Percentiles rank a stretch among this genome's conserved stretches.
Conservation (phyloP, 202 grass and related monocot genomes). For the Setaria italica region DNA sequence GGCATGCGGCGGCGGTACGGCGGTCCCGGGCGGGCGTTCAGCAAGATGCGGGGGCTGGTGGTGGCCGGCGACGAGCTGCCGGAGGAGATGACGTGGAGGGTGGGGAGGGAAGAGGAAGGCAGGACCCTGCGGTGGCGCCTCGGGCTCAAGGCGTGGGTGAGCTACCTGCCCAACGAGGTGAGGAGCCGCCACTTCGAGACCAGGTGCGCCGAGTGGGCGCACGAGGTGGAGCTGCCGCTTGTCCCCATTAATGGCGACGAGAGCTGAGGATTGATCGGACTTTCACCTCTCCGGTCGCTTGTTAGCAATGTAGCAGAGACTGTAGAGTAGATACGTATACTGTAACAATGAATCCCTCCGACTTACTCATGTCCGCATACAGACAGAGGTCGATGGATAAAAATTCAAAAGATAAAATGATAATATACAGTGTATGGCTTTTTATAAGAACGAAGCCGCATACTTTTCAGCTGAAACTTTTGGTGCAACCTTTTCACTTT, state of each 20-base stretch:
- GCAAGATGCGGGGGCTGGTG: constrained; percentile 74
- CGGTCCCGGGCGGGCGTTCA: constrained; percentile 71
- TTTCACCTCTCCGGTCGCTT: not conserved
- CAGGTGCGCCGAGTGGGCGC: constrained; percentile 74
- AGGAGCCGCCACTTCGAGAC: constrained; percentile 79
- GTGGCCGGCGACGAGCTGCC: constrained; percentile 74
- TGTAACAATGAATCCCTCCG: too few species aligned
- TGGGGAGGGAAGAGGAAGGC: constrained; percentile 77
- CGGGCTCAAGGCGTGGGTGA: constrained; percentile 76
- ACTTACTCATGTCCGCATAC: too few species aligned
- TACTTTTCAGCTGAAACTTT: too few species aligned
- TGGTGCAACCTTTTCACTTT: too few species aligned
- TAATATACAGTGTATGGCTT: too few species aligned
- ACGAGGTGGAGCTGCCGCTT: constrained; percentile 83
- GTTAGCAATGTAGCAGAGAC: too few species aligned
- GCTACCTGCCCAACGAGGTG: constrained; percentile 75
- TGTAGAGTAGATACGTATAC: too few species aligned
- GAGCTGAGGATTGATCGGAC: not conserved
- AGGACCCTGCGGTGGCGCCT: constrained; percentile 71
- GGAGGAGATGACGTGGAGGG: constrained; percentile 79
- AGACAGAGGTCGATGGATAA: too few species aligned
- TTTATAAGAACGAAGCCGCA: too few species aligned
- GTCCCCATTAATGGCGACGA: constrained; percentile 11
- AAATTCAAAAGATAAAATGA: too few species aligned
- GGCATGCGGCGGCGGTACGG: constrained; percentile 66